Evolutionary conservation across 495 filamentous ascomycete genomes (phyloP), one percentile per base, ranked within the genome.

Genomic region (Penicillium coffeae): DNA sequence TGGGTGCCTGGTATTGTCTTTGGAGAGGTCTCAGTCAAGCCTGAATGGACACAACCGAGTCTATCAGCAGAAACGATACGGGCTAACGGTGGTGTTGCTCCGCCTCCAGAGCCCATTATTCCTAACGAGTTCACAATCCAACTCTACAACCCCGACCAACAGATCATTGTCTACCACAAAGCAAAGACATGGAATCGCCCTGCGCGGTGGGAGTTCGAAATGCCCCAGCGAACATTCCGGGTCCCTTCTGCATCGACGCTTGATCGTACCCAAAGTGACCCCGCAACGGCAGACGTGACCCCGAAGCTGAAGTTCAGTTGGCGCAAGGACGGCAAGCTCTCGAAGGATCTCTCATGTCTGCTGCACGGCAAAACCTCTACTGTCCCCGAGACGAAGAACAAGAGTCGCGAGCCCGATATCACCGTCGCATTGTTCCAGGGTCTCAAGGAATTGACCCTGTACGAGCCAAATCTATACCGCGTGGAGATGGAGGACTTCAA

Each of bases 401-500:
- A 87, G 71, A 83, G 76, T 65, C 87, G 85, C 56, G 94, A 98
- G 66, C 92, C 93, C 8, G 93, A 97, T 68, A 96, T 97, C 53
- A 90, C 89, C 4, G 74, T 97, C 14, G 89, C 88, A 0, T 74
- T 97, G 46, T 96, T 92, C 72, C 66, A 75, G 27, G 68, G 72
- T 0, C 63, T 87, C 22, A 78, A 76, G 22, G 86, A 88, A 50
- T 60, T 97, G 22, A 94, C 92, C 12, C 71, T 98, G 34, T 96
- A 96, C 69, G 86, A 97, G 69, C 87, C 92, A 14, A 96, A 97
- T 60, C 72, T 97, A 21, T 84, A 85, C 38, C 76, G 93, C 1
- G 87, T 96, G 3, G 91, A 96, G 34, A 83, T 96, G 57, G 92
- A 97, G 63, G 93, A 98, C 66, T 81, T 85, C 48, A 98, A 97